Percentiles rank a stretch among this genome's conserved stretches.
Conservation (phyloP, 352 stramenopile genomes). For the Aphanomyces astaci region DNA sequence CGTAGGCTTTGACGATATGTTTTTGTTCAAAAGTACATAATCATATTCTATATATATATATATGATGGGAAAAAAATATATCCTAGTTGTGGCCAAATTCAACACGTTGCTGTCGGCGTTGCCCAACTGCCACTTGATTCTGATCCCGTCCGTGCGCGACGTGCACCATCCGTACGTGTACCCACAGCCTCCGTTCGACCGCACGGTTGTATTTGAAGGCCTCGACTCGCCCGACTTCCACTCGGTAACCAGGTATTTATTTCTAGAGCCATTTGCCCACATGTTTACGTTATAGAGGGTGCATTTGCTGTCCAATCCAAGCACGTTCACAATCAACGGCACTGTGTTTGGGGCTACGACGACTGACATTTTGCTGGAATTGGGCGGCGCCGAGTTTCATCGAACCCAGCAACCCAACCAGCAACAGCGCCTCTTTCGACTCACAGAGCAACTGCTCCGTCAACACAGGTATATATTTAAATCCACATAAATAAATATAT, state of each 20-base stretch:
- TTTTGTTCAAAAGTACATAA: constrained; percentile 68
- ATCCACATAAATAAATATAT: too few species aligned
- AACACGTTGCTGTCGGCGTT: constrained; percentile 54
- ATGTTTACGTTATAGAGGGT: too few species aligned
- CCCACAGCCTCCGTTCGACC: constrained; percentile 90
- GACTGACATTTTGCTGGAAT: constrained; percentile 85
- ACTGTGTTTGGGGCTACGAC: constrained; percentile 89
- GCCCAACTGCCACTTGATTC: constrained; percentile 74
- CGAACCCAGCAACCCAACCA: constrained; percentile 27
- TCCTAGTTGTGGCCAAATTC: constrained; percentile 61
- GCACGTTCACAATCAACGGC: constrained; percentile 92
- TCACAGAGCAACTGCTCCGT: constrained; percentile 73
- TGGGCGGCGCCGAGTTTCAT: constrained; percentile 76
- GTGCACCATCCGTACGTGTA: constrained; percentile 93
- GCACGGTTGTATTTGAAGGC: constrained; percentile 69
- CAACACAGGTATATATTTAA: constrained; percentile 61
- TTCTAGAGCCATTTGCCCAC: background rate
- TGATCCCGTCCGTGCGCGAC: constrained; percentile 94
- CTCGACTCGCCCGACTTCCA: constrained; percentile 48
- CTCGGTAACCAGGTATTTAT: constrained; percentile 27
- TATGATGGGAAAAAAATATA: too few species aligned
- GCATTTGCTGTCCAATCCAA: constrained; percentile 94
- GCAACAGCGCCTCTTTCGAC: constrained; percentile 62
- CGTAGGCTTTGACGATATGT: constrained; percentile 77
- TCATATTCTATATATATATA: background rate